Evolutionary conservation across 2,329 filamentous ascomycete species (phyloP), one percentile per base, ranked within the genome.

Genomic region (Fusarium palustre): DNA sequence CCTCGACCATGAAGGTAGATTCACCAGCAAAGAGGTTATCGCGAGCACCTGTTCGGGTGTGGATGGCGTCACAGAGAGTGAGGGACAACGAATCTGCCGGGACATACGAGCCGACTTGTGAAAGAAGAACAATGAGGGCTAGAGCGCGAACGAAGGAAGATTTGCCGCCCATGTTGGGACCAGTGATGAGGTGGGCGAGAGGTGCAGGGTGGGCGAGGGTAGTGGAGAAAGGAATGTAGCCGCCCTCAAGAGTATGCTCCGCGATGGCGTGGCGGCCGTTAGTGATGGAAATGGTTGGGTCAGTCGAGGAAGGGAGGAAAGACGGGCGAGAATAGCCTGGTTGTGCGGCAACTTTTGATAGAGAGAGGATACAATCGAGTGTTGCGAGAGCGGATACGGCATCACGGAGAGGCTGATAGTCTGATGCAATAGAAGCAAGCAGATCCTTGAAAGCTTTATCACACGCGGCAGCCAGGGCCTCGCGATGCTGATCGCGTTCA

Each of bases 121-220:
- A 94, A 83, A 99, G 94, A 74, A 99, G 94, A 48, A 92, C 88
- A 67, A 98, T 93, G 9, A 99, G 88, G 12, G 96, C 95, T 45
- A 97, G 90, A 70, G 94, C 92, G 55, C 96, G 93, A 24, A 99
- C 95, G 79, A 97, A 99, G 60, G 92, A 96, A n/a, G 93, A 97
- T 78, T 99, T 99, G 59, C 96, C 96, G 74, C 96, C 96, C 96
- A 99, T 99, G 82, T 99, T 99, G 31, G 96, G 96, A 0, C 96
- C 96, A 0, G 96, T 99, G 74, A 99, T 91, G 58, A 98, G 90
- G 71, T 97, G 88, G 4, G 93, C 93, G 8, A 92, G 86, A 0
- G 89, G 87, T 1, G 84, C 77, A 2, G 88, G 86, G 5, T 89
- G 86, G n/a, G 88, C 86, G 47, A 98, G 87, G 3, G 87, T 82